Evolutionary conservation across 1,139 yeast genomes (phyloP), one percentile per base, ranked within the genome.

Genomic region (Kurtzmaniella quercitrusa): DNA sequence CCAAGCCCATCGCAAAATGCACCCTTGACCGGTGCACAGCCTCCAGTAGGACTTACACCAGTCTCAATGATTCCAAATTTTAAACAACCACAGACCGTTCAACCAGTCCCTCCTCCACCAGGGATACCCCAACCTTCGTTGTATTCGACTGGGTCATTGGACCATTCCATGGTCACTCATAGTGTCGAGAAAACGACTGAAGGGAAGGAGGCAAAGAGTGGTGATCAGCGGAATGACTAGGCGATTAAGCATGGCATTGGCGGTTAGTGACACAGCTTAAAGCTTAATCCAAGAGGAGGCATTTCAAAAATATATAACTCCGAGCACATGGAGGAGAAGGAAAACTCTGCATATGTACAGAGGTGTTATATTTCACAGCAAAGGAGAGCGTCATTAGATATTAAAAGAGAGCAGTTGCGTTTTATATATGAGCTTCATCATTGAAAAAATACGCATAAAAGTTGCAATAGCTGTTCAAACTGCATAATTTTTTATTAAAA

Each of bases 21-120:
- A n/a, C 42, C 36, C 8, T 34, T 27, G 12, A 38, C 7, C 6
- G 33, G 34, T 5, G 12, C 14, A 25, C 43, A 36, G 21, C 43
- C 37, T 15, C 33, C 36, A 5, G 10, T 31, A 5, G 36, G 36
- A 5, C 18, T 31, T 15, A 5, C 36, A 5, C 36, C 36, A 31
- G 14, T 31, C 6, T 16, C 36, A 9, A 31, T 31, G 16, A 31
- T 31, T 10, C 14, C 31, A 27, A 27, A 5, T 27, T 10, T 37
- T 21, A n/a, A 25, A 11, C 27, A 14, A 21, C 16, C 25, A 37
- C 39, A 19, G 17, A 15, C 14, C 25, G 33, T 31, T 17, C 38
- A 25, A 10, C 38, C 15, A 25, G 31, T n/a, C 10, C 43, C 18
- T n/a, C 38, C 34, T 10, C 44, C 15, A 7, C 44, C 31, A 25